Base-by-base conservation (phyloP, 192 early-diverging fungal genomes). In the Linnemannia exigua region DNA sequence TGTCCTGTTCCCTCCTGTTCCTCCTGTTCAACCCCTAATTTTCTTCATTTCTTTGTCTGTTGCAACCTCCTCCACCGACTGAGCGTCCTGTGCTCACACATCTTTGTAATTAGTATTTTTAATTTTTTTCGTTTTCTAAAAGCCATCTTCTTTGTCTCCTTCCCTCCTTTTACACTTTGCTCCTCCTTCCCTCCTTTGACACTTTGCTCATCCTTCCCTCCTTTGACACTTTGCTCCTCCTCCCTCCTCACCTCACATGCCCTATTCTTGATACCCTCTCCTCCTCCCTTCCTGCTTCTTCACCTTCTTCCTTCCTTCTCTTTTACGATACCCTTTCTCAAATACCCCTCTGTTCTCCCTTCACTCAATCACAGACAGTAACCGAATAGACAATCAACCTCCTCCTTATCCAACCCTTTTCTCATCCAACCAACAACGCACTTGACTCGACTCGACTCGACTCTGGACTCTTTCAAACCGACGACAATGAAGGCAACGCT, bases 401-500 rank as follows among this genome's bases (percentile, higher is more conserved):
- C 52, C 52, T 50, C 48, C 48, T 1, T 15, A 20, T 6, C 22
- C 22, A 22, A 54, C 52, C 52, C 20, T 22, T n/a, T 22, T 31
- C 25, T 25, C 28, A 14, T 12, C 28, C 22, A 33, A 3, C 58
- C 58, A 17, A n/a, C n/a, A n/a, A n/a, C n/a, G 17, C 28, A 31
- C 58, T 31, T 12, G 25, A 31, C 58, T 63, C 58, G 58, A 63
- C 58, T 25, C 52, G 22, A 58, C 14, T 25, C 58, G 28, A 63
- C 58, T 44, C 41, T 44, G 41, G 41, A 44, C 41, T 44, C 41
- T 6, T 44, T n/a, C n/a, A 63, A 25, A 63, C 28, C 58, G 28
- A 63, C 28, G 58, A 31, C 58, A 63, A 63, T 63, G 58, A 63
- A 63, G 58, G 58, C 58, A 9, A 33, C 58, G 14, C 58, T 63